These are phyloP conservation scores for Russula earlei DNA, from an alignment of 768 basidiomycete species.

Conservation along the genomic window DNA sequence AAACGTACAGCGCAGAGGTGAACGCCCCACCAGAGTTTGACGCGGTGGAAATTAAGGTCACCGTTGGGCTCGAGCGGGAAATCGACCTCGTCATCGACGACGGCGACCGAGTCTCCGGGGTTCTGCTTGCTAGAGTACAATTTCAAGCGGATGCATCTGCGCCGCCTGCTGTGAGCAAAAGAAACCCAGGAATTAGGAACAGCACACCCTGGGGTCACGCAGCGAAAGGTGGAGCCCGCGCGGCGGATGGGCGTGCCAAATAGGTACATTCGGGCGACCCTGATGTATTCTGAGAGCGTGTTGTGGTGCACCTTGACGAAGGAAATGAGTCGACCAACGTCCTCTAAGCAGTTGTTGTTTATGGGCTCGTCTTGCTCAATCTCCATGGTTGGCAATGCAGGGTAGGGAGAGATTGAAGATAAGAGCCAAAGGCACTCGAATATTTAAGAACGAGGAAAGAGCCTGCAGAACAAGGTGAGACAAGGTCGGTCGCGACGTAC, in stretches of 20 bases:
- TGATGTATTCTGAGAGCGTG: constrained; percentile 8
- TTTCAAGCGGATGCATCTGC: constrained; percentile 17
- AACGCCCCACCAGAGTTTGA: constrained; percentile 17
- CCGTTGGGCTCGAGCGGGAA: constrained; percentile 15
- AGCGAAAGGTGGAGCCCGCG: background rate
- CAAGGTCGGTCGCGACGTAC: background rate
- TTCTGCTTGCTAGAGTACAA: constrained; percentile 5
- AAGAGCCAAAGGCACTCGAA: background rate
- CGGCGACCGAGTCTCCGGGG: background rate
- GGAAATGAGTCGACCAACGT: background rate
- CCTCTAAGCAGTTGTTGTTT: background rate
- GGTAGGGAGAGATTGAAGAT: background rate
- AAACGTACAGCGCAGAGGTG: constrained; percentile 5
- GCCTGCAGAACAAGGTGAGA: background rate
- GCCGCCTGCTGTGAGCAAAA: background rate
- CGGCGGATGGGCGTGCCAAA: constrained; percentile 18
- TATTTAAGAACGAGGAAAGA: background rate
- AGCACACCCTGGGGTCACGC: constrained; percentile 11
- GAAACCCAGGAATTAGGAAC: background rate
- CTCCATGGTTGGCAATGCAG: background rate
- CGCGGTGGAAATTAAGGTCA: constrained; percentile 12
- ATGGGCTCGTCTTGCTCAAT: background rate
- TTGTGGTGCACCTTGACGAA: constrained; percentile 7
- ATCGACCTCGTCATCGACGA: constrained; percentile 16
- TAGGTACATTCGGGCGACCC: constrained; percentile 12